These are phyloP conservation scores for Colletotrichum cuscutae DNA, from an alignment of 2,329 filamentous ascomycete genomes.

Conservation along the genomic window DNA sequence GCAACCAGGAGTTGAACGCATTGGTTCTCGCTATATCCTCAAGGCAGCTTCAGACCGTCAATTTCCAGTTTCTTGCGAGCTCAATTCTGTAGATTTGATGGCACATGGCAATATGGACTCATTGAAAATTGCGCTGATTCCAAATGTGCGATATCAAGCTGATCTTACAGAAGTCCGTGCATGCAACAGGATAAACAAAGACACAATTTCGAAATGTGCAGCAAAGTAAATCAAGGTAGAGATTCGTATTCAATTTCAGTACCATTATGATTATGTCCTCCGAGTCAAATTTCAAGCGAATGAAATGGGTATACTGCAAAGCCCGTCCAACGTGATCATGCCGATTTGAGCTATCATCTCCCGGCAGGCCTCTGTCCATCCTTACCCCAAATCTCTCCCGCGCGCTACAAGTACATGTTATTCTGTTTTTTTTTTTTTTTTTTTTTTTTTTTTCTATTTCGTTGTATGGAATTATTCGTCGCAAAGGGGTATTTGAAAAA, in stretches of 20 bases:
- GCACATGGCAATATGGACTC: too few species aligned
- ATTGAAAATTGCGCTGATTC: too few species aligned
- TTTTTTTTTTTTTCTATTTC: neutral
- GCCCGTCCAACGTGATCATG: constrained; percentile 11
- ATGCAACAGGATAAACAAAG: neutral
- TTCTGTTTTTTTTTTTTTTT: neutral
- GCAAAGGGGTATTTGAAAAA: constrained; percentile 27
- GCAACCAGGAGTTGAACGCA: too few species aligned
- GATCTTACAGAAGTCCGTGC: too few species aligned
- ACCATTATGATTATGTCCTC: constrained; percentile 16
- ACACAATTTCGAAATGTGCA: neutral
- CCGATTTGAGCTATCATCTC: constrained; percentile 24
- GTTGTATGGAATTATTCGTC: neutral
- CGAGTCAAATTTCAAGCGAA: constrained; percentile 1
- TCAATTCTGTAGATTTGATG: too few species aligned
- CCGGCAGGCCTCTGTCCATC: constrained; percentile 5
- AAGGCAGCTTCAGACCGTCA: too few species aligned
- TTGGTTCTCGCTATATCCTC: too few species aligned
- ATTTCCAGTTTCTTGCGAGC: too few species aligned
- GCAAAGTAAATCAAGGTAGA: neutral
- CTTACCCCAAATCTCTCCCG: neutral
- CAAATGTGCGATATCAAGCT: too few species aligned
- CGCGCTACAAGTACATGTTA: constrained; percentile 20
- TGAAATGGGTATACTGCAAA: constrained; percentile 15
- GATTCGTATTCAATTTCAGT: neutral